Percentiles rank a stretch among this genome's conserved stretches.
Conservation (phyloP, 257 asterid genomes). For the Primulina eburnea region DNA sequence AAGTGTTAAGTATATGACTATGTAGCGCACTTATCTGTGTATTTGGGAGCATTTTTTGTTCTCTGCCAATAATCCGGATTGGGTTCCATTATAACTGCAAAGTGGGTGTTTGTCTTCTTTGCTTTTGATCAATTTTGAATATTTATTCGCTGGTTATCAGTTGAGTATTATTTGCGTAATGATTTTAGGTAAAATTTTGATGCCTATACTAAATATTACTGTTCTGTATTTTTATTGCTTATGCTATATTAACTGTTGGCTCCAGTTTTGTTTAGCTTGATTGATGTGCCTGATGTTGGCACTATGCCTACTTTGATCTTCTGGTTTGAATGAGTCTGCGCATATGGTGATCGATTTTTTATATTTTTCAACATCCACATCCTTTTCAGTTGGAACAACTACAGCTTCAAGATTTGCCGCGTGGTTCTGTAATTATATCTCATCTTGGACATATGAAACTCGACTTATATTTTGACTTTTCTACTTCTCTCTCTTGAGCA, state of each 20-base stretch:
- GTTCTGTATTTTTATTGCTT: not conserved
- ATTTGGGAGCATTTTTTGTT: constrained; percentile 9
- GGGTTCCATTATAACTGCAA: constrained; percentile 3
- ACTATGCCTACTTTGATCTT: not conserved
- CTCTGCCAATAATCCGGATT: constrained; percentile 10
- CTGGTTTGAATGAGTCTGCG: not conserved
- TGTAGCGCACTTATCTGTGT: not conserved
- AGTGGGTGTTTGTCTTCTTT: constrained; percentile 20
- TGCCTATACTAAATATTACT: too few relatives aligned
- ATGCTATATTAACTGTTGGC: not conserved
- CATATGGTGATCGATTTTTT: not conserved
- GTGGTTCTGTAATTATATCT: not conserved
- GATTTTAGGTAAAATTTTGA: too few relatives aligned
- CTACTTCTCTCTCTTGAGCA: not conserved
- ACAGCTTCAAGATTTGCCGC: not conserved
- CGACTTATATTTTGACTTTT: not conserved
- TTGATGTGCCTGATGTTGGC: not conserved
- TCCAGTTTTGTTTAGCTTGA: not conserved
- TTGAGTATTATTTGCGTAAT: too few relatives aligned
- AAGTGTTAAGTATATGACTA: not conserved
- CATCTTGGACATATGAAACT: not conserved
- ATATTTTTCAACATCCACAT: too few relatives aligned
- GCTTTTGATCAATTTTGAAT: not conserved
- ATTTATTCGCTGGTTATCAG: not conserved
- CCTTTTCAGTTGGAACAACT: not conserved